Conservation (phyloP, 352 stramenopile species). For the Pythium myriotylum region DNA sequence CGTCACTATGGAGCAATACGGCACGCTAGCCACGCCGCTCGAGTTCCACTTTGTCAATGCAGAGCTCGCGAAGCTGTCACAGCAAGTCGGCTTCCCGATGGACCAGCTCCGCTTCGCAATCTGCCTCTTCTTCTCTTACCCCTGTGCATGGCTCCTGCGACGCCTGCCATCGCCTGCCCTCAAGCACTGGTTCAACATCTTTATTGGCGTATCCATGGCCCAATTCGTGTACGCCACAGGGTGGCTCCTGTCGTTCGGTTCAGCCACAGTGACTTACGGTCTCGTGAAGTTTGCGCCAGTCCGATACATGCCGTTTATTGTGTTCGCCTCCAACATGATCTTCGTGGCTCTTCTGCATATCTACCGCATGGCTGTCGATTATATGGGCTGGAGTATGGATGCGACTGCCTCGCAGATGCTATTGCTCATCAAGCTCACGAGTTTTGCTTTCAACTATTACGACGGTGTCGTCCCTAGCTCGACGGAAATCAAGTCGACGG, state of each 20-base stretch:
- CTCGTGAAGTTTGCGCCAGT: constrained; percentile 52
- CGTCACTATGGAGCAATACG: constrained; percentile 22
- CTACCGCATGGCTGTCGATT: constrained; percentile 95
- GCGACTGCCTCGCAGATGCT: constrained; percentile 91
- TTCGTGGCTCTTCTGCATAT: constrained; percentile 94
- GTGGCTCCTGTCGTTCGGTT: constrained; percentile 96
- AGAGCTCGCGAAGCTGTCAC: constrained; percentile 42
- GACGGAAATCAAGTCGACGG: constrained; percentile 3
- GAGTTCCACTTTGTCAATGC: constrained; percentile 51
- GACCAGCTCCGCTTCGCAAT: constrained; percentile 85
- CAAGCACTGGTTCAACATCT: constrained; percentile 93
- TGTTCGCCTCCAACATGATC: constrained; percentile 92
- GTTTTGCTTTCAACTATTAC: constrained; percentile 96
- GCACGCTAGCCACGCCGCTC: constrained; percentile 47
- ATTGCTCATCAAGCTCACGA: constrained; percentile 97
- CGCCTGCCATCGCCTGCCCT: constrained; percentile 67
- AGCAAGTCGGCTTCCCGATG: constrained; percentile 39
- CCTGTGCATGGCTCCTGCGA: constrained; percentile 47
- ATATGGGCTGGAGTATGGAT: constrained; percentile 91
- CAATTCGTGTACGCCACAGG: constrained; percentile 92
- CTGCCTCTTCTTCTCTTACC: constrained; percentile 93
- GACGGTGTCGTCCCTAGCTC: constrained; percentile 72
- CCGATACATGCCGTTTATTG: constrained; percentile 69
- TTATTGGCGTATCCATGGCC: constrained; percentile 92
- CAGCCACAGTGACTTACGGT: constrained; percentile 89